phyloP scores from a whole-genome alignment of 768 basidiomycete genomes.

The Hortiboletus flavorubellus region DNA sequence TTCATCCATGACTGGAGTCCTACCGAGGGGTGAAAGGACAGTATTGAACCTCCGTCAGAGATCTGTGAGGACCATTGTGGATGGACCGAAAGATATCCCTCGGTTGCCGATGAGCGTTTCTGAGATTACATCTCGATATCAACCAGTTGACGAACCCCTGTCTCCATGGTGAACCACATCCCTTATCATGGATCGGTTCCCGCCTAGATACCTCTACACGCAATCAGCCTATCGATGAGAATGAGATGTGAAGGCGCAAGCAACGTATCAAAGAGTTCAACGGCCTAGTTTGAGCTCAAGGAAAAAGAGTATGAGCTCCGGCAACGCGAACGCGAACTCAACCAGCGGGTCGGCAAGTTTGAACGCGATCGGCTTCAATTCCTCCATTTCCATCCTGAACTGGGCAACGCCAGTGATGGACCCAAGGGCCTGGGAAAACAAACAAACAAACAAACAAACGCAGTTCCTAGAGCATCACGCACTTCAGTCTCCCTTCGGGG shows the following conservation, averaged over 20 bases:
- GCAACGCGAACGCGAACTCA: conserved; percentile 53
- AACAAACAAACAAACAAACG: no score
- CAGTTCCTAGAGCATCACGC: conserved; percentile 29
- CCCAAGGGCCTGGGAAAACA: conserved; percentile 27
- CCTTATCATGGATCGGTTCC: conserved; percentile 30
- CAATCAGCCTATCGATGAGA: conserved; percentile 20
- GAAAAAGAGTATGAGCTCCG: conserved; percentile 54
- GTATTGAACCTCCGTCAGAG: no score
- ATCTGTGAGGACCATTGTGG: no score
- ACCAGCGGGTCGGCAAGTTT: conserved; percentile 50
- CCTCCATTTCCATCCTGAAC: conserved; percentile 32
- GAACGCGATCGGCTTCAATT: conserved; percentile 51
- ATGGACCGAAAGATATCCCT: conserved; percentile 59
- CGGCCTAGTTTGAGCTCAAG: conserved; percentile 48
- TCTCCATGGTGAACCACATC: conserved; percentile 41
- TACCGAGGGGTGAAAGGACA: no score
- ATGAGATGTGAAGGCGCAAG: conserved; percentile 32
- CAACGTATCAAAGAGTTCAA: conserved; percentile 49
- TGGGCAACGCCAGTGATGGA: conserved; percentile 27
- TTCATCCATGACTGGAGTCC: no score
- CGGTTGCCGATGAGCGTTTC: conserved; percentile 61
- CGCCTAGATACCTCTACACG: conserved; percentile 20
- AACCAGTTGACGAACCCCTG: conserved; percentile 40
- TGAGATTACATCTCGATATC: conserved; percentile 61
- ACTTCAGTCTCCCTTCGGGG: conserved; percentile 20